Evolutionary conservation across 2,329 filamentous ascomycete genomes (phyloP).

Genomic region (Thermomyces lanuginosus): DNA sequence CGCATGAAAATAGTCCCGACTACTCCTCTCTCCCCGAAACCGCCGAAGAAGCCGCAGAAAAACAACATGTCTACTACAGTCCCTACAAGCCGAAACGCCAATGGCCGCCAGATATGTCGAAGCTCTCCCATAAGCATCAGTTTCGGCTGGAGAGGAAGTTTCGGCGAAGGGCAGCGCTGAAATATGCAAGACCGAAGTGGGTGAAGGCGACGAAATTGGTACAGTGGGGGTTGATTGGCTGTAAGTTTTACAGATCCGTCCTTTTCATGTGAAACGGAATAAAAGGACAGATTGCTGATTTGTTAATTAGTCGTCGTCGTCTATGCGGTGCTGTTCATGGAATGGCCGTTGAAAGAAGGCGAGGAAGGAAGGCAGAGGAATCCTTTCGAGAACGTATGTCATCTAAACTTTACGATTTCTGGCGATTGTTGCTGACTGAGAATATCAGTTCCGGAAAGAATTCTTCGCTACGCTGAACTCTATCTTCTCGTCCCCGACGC

Average conservation of each 20-base stretch:
- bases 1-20: background rate
- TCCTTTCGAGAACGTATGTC: constrained; percentile 26
- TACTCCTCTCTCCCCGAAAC: background rate
- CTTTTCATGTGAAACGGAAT: background rate
- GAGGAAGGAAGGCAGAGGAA: no score
- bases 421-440: constrained; percentile 1
- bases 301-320: constrained; percentile 21
- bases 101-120: constrained; percentile 50
- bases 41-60: constrained; percentile 3
- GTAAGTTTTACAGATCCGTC: constrained; percentile 18
- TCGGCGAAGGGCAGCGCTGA: constrained; percentile 43
- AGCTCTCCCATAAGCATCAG: constrained; percentile 47
- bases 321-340: constrained; percentile 30
- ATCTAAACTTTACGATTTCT: no score
- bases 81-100: constrained; percentile 43
- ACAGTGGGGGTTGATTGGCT: constrained; percentile 39
- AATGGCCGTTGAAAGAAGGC: constrained; percentile 25
- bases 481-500: constrained; percentile 18
- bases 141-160: constrained; percentile 53
- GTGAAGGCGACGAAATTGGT: constrained; percentile 41
- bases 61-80: constrained; percentile 31
- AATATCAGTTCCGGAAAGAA: constrained; percentile 16
- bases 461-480: constrained; percentile 18
- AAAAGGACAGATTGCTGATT: constrained; percentile 6
- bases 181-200: constrained; percentile 43